A percentile compares a stretch with the other conserved stretches of the same genome.
phyloP scores from a whole-genome alignment of 2,329 filamentous ascomycete species.

The Alternaria viburni region DNA sequence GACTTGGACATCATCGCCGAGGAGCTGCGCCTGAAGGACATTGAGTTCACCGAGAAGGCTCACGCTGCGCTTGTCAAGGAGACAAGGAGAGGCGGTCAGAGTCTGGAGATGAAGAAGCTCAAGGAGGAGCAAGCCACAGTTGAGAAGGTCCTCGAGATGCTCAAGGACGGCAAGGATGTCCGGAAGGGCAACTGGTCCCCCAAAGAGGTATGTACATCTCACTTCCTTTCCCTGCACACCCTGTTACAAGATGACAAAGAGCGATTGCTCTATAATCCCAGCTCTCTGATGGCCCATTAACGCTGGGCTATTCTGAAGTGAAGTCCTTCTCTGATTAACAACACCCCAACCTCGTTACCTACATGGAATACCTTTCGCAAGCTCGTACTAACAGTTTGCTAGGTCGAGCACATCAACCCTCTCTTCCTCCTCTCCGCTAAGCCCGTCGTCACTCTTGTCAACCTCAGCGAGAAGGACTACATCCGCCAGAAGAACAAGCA shows the following conservation, averaged over 20 bases:
- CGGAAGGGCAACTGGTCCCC: constrained; percentile 87
- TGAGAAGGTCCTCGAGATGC: constrained; percentile 82
- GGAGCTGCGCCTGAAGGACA: constrained; percentile 96
- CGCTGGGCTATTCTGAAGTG: constrained; percentile 89
- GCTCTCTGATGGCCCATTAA: constrained; percentile 94
- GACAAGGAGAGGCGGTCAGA: constrained; percentile 91
- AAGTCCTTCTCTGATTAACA: constrained; percentile 71
- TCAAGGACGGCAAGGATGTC: constrained; percentile 91
- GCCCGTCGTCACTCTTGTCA: constrained; percentile 95
- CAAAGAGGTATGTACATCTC: constrained; percentile 80
- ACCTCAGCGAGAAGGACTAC: constrained; percentile 96
- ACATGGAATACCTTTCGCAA: constrained; percentile 2
- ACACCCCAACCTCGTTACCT: constrained; percentile 10
- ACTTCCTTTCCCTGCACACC: constrained; percentile 16
- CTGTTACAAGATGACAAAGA: constrained; percentile 94
- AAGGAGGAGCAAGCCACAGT: constrained; percentile 93
- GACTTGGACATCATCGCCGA: constrained; percentile 97
- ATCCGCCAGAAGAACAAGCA: constrained; percentile 99
- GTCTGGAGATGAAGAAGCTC: constrained; percentile 96
- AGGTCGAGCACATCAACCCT: constrained; percentile 98
- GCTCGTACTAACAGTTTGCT: constrained; percentile 34
- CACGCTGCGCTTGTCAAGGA: constrained; percentile 92
- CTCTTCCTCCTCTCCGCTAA: constrained; percentile 95
- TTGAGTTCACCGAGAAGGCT: constrained; percentile 97
- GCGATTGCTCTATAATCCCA: constrained; percentile 97